Conservation (phyloP, 768 basidiomycete species). For the Dendrothele bispora region DNA sequence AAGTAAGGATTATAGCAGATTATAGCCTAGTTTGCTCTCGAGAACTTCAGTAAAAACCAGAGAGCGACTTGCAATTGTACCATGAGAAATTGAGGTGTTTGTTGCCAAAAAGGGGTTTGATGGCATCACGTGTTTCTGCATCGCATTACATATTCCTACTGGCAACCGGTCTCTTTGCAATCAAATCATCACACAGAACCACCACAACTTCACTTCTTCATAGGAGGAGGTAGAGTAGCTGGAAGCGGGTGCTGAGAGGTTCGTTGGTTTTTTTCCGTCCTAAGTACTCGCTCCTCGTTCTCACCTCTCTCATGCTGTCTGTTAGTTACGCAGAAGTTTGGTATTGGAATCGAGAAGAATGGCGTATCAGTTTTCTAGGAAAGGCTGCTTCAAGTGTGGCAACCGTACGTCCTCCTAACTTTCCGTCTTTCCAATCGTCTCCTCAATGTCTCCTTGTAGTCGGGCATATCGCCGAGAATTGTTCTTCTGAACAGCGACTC, state of each 20-base stretch:
- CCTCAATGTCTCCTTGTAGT: constrained; percentile 44
- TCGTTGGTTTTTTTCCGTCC: constrained; percentile 12
- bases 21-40: too few species aligned
- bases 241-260: constrained; percentile 80
- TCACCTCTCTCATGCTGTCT: constrained; percentile 16
- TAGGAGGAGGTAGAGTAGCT: constrained; percentile 68
- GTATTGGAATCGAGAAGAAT: constrained; percentile 54
- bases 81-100: too few species aligned
- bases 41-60: too few species aligned
- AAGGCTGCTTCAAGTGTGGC: constrained; percentile 93
- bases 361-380: constrained; percentile 83
- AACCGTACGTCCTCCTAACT: constrained; percentile 60
- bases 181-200: constrained; percentile 35
- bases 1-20: too few species aligned
- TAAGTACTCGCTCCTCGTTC: neutral
- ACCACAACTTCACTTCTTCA: constrained; percentile 53
- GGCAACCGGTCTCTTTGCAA: constrained; percentile 12
- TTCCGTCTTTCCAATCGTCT: constrained; percentile 11
- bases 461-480: constrained; percentile 92
- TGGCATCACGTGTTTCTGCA: too few species aligned
- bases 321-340: constrained; percentile 15
- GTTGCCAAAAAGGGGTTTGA: too few species aligned
- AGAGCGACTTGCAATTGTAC: too few species aligned
- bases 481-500: constrained; percentile 82
- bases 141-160: neutral